phyloP scores from a whole-genome alignment of 2,329 filamentous ascomycete species.

The Fusarium lyarnte region DNA sequence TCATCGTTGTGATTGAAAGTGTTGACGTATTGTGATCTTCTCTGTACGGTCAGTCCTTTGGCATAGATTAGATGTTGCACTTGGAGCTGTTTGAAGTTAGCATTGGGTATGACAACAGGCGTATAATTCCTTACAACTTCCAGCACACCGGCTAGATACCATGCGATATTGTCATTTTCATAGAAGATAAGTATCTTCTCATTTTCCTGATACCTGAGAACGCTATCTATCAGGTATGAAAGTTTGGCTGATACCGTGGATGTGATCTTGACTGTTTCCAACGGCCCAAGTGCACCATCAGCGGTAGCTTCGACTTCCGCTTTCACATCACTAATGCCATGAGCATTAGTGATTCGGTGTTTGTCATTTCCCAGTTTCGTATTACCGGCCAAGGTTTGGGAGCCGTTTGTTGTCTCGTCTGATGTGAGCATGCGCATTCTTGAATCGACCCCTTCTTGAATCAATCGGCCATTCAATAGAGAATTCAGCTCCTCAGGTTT shows the following conservation, averaged over 20 bases:
- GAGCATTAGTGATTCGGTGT: constrained; percentile 47
- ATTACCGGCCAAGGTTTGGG: constrained; percentile 52
- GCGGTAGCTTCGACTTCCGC: constrained; percentile 31
- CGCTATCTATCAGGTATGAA: constrained; percentile 81
- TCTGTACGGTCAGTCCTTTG: constrained; percentile 66
- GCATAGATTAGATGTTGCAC: constrained; percentile 74
- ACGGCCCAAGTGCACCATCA: constrained; percentile 51
- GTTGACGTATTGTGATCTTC: constrained; percentile 78
- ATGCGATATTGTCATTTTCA: constrained; percentile 86
- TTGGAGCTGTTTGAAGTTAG: constrained; percentile 55
- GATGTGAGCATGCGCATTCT: constrained; percentile 45
- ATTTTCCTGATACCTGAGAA: constrained; percentile 71
- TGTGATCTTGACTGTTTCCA: constrained; percentile 70
- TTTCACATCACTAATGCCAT: constrained; percentile 40
- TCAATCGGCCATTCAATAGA: constrained; percentile 58
- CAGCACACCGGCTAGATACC: constrained; percentile 83
- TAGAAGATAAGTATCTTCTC: constrained; percentile 96
- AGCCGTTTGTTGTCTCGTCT: constrained; percentile 17
- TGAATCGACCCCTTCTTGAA: constrained; percentile 52
- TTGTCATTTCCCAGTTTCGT: constrained; percentile 54
- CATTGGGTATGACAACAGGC: background rate
- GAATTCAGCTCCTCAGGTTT: constrained; percentile 57
- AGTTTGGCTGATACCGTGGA: constrained; percentile 89
- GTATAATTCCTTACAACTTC: constrained; percentile 66
- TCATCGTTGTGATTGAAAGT: constrained; percentile 76